Conservation (phyloP, 257 asterid species). For the Echium plantagineum region DNA sequence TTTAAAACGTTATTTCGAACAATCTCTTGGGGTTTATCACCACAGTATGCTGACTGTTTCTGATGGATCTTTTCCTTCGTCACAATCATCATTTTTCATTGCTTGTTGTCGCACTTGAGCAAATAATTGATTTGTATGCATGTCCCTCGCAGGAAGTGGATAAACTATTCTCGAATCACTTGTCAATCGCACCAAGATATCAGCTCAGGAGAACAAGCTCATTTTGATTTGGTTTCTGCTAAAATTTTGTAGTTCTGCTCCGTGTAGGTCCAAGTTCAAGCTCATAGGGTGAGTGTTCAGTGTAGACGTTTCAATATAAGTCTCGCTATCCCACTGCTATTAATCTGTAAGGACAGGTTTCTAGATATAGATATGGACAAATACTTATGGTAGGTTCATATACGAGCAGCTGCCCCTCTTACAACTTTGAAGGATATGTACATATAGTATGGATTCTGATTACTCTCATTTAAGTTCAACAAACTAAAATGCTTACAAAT, state of each 20-base stretch:
- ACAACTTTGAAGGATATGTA: not conserved
- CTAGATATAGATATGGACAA: not conserved
- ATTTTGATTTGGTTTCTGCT: constrained; percentile 23
- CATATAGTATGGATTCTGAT: not conserved
- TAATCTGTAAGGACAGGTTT: not conserved
- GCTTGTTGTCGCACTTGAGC: not conserved
- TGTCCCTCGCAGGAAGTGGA: constrained; percentile 50
- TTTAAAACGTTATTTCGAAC: too few species aligned
- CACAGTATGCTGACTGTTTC: too few species aligned
- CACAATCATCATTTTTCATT: too few species aligned
- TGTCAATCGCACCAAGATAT: constrained; percentile 26
- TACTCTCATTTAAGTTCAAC: not conserved
- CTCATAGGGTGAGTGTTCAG: not conserved
- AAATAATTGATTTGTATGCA: not conserved
- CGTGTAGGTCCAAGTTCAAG: not conserved
- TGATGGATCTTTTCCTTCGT: too few species aligned
- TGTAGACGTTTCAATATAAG: not conserved
- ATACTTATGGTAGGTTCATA: not conserved
- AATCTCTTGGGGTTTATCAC: too few species aligned
- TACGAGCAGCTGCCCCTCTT: not conserved
- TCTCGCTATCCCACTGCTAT: not conserved
- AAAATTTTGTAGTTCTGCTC: constrained; percentile 3
- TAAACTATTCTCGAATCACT: constrained; percentile 10
- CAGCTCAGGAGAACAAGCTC: constrained; percentile 77
- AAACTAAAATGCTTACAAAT: not conserved